Base-by-base conservation (phyloP, 148 eudicot genomes). In the Oxyria digyna region DNA sequence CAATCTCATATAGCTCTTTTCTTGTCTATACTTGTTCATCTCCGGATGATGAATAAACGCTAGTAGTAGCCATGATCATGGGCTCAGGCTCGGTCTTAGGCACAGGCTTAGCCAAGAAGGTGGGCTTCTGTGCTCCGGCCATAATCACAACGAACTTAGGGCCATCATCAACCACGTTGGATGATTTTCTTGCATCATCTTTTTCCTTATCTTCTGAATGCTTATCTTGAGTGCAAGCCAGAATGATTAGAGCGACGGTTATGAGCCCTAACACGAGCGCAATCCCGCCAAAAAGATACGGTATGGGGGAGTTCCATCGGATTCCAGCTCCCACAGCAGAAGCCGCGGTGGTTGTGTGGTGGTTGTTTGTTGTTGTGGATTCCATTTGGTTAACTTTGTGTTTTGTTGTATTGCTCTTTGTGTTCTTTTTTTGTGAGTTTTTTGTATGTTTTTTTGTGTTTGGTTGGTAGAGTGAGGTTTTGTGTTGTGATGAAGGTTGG, bases 41-140 rank as follows among this genome's bases (percentile, higher is more conserved):
- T 15, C 65, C 65, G 9, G 18, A 27, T 52, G 31, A 31, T 23
- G 13, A 52, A 52, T 24, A 15, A 52, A 23, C 27, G 10, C 31
- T 9, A 8, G 14, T 52, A 23, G 29, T 52, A 31, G 38, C 17
- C 62, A 55, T n/a, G 12, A 55, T 6, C 62, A 55, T 9, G 31
- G 62, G 31, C 31, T 54, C 37, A 26, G 64, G 59, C 14, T 21
- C 29, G 59, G 62, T 29, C 31, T 24, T 8, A 29, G 59, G 63
- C 21, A 59, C 4, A 38, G 81, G 81, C 71, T 57, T 75, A 33
- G 84, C 84, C 49, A 81, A 73, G 71, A 62, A 78, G 18, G 81
- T 73, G n/a, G 84, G 81, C 20, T 70, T 75, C 3, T 67, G 31
- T 42, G 78, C 81, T 52, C 85, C 80, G 42, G 85, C 72, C 81